A percentile compares a stretch with the other conserved stretches of the same genome.
Evolutionary conservation across 2,329 filamentous ascomycete species (phyloP).

Genomic region (Calonectria hongkongensis): DNA sequence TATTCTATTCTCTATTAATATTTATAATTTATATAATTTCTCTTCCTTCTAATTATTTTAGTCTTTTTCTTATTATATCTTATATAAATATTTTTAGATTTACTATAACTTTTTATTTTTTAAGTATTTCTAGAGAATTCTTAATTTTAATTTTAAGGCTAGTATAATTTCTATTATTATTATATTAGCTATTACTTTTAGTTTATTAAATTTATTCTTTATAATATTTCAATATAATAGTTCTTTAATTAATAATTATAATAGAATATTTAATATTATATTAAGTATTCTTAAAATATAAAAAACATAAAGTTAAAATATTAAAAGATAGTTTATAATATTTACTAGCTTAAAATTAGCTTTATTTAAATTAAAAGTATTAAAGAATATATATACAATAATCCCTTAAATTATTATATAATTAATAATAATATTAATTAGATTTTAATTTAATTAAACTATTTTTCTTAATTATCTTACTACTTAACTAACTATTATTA

Average conservation of each 20-base stretch:
- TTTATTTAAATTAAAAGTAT: background rate
- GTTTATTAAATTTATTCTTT: background rate
- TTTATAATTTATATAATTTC: background rate
- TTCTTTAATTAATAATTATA: background rate
- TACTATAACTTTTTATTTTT: background rate
- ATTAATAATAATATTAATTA: background rate
- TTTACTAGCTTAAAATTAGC: background rate
- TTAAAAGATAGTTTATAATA: background rate
- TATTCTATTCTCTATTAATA: background rate
- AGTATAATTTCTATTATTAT: background rate
- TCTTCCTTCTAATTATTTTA: background rate
- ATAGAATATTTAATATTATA: background rate
- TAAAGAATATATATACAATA: background rate
- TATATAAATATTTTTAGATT: background rate
- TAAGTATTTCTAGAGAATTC: background rate
- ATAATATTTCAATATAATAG: background rate
- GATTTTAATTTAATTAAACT: background rate
- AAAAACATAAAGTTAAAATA: background rate
- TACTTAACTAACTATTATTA: background rate
- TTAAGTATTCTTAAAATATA: background rate
- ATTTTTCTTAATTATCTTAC: background rate
- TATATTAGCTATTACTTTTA: background rate
- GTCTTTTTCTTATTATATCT: background rate
- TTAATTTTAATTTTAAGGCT: background rate
- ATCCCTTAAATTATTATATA: background rate